Evolutionary conservation across 352 stramenopile genomes (phyloP).

Genomic region (Pythium folliculosum): DNA sequence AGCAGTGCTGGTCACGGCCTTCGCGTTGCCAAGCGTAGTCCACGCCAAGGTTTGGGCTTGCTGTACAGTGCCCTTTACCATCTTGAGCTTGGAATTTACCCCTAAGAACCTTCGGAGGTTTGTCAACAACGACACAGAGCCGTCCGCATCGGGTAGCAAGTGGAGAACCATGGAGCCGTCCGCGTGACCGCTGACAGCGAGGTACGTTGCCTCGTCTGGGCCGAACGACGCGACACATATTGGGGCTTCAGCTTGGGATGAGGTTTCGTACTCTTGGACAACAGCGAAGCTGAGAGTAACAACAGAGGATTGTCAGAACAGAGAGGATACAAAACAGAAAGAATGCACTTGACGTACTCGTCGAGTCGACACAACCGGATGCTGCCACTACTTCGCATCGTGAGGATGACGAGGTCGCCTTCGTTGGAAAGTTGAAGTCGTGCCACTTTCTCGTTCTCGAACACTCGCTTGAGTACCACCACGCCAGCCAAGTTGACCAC

Average conservation of each 20-base stretch:
- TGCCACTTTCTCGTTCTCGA: conserved; percentile 48
- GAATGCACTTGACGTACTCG: conserved; percentile 51
- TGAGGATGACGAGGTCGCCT: conserved; percentile 75
- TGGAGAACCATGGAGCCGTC: conserved; percentile 80
- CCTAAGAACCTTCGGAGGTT: conserved; percentile 75
- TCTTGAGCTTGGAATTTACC: conserved; percentile 83
- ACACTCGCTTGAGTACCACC: conserved; percentile 45
- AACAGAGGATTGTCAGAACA: not conserved
- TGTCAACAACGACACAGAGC: conserved; percentile 71
- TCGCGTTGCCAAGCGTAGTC: conserved; percentile 80
- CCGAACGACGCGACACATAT: conserved; percentile 71
- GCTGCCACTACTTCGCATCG: conserved; percentile 35
- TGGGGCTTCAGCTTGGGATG: conserved; percentile 31
- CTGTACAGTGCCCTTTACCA: conserved; percentile 86
- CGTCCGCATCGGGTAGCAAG: conserved; percentile 78
- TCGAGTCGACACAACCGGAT: conserved; percentile 77
- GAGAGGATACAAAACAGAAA: too few relatives aligned
- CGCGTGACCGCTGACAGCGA: conserved; percentile 64
- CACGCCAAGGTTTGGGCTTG: conserved; percentile 85
- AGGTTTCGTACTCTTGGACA: conserved; percentile 69
- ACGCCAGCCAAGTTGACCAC: conserved; percentile 75
- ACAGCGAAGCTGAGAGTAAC: conserved; percentile 15
- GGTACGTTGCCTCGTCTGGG: conserved; percentile 75
- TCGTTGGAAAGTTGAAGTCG: conserved; percentile 64
- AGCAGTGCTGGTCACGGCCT: conserved; percentile 80